Evolutionary conservation across 805 yeast genomes (phyloP).

Genomic region (Ogataea wickerhamii): DNA sequence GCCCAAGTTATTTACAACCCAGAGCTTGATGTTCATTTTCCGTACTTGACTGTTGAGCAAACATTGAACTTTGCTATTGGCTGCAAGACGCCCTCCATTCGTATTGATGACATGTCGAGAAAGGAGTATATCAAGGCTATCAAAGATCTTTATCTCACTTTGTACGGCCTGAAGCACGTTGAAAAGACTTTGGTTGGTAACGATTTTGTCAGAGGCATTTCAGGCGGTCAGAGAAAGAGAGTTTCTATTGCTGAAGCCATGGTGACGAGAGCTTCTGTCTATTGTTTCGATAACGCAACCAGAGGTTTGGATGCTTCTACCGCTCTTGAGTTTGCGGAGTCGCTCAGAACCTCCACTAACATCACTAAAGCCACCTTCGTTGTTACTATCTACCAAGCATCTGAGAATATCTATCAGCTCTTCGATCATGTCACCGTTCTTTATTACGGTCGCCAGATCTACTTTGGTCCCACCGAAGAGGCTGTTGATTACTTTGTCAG

Average conservation of each 20-base stretch:
- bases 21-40: slow-evolving; percentile 56
- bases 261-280: slow-evolving; percentile 49
- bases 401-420: slow-evolving; percentile 57
- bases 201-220: slow-evolving; percentile 64
- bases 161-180: slow-evolving; percentile 57
- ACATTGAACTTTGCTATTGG: slow-evolving; percentile 54
- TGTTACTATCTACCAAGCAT: slow-evolving; percentile 67
- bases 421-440: slow-evolving; percentile 61
- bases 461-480: slow-evolving; percentile 49
- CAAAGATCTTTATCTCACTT: slow-evolving; percentile 48
- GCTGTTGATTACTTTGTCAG: slow-evolving; percentile 53
- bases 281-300: slow-evolving; percentile 68
- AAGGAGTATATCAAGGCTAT: slow-evolving; percentile 38
- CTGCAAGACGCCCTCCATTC: slow-evolving; percentile 51
- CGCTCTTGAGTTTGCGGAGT: slow-evolving; percentile 60
- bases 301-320: slow-evolving; percentile 71
- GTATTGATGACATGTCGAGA: slow-evolving; percentile 40
- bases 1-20: slow-evolving; percentile 52
- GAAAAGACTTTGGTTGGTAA: slow-evolving; percentile 62
- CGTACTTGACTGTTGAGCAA: slow-evolving; percentile 52
- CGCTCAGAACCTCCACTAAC: slow-evolving; percentile 57
- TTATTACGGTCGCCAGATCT: slow-evolving; percentile 60
- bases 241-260: slow-evolving; percentile 66
- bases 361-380: slow-evolving; percentile 54
- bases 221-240: slow-evolving; percentile 73